A percentile compares a stretch with the other conserved stretches of the same genome.
Conservation (phyloP, 2,329 filamentous ascomycete genomes). For the Hymenoscyphus repandus region DNA sequence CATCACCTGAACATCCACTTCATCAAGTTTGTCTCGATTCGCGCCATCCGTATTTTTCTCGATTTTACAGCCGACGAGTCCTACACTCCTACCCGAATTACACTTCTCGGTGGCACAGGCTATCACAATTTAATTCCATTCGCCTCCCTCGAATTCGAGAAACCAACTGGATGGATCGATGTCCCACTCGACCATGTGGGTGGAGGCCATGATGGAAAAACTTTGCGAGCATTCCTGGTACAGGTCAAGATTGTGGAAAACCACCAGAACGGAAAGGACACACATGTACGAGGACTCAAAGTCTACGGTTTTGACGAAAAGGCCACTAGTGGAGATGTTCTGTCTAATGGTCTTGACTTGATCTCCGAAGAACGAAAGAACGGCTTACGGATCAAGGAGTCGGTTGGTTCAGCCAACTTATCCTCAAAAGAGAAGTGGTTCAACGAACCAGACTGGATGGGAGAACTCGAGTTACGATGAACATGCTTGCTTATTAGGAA, state of each 20-base stretch:
- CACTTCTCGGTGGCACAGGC: constrained; percentile 83
- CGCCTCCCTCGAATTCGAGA: constrained; percentile 69
- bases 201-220: constrained; percentile 56
- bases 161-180: constrained; percentile 86
- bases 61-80: constrained; percentile 92
- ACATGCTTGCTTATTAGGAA: no score
- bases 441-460: constrained; percentile 31
- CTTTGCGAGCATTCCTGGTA: constrained; percentile 81
- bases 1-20: constrained; percentile 82
- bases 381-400: not conserved
- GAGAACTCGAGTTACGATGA: constrained; percentile 31
- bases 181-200: constrained; percentile 64
- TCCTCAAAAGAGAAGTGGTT: constrained; percentile 8
- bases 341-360: constrained; percentile 5
- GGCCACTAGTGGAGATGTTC: constrained; percentile 13
- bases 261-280: constrained; percentile 98
- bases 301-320: constrained; percentile 54
- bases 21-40: constrained; percentile 74
- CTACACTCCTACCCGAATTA: constrained; percentile 91
- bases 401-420: no score
- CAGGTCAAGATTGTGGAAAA: constrained; percentile 92
- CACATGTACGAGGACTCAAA: constrained; percentile 90
- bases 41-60: constrained; percentile 74
- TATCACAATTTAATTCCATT: constrained; percentile 91
- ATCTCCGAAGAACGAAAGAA: constrained; percentile 6